Percentiles rank a stretch among this genome's conserved stretches.
phyloP scores from a whole-genome alignment of 148 eudicot species.

The Dianthus caryophyllus region DNA sequence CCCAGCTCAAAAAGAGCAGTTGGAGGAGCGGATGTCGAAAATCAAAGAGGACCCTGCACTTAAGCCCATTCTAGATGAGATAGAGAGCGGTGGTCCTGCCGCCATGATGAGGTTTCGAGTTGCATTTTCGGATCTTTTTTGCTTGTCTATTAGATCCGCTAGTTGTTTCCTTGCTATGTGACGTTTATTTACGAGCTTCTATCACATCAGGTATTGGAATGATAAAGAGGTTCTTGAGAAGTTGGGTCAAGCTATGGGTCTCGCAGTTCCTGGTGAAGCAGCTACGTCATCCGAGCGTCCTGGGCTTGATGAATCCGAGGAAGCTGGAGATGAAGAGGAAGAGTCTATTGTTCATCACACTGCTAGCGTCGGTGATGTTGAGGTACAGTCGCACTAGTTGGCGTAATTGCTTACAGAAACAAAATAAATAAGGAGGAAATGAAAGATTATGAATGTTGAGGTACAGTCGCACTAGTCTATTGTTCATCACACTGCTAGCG shows the following conservation, averaged over 20 bases:
- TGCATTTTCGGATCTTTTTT: not conserved
- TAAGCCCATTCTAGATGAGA: constrained; percentile 91
- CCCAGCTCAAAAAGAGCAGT: constrained; percentile 67
- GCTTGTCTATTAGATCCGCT: not conserved
- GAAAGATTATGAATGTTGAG: too few relatives aligned
- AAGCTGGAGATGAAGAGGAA: constrained; percentile 72
- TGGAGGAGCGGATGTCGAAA: constrained; percentile 84
- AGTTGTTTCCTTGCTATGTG: not conserved
- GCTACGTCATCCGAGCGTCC: constrained; percentile 49
- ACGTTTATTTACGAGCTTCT: not conserved
- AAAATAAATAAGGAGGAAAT: too few relatives aligned
- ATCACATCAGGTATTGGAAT: constrained; percentile 73
- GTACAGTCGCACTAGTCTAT: too few relatives aligned
- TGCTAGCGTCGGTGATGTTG: constrained; percentile 86
- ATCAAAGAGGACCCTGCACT: constrained; percentile 90
- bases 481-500: constrained; percentile 93
- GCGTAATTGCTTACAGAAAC: too few relatives aligned
- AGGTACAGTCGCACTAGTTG: constrained; percentile 43
- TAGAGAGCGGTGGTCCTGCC: constrained; percentile 91
- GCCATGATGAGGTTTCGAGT: constrained; percentile 89
- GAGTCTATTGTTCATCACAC: constrained; percentile 94
- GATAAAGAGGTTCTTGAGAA: constrained; percentile 85
- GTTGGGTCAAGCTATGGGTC: constrained; percentile 97
- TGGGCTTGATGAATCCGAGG: constrained; percentile 66
- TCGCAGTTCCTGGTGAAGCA: constrained; percentile 62